A percentile compares a stretch with the other conserved stretches of the same genome.
Conservation (phyloP, 2,329 filamentous ascomycete genomes). For the Didymella exigua region DNA sequence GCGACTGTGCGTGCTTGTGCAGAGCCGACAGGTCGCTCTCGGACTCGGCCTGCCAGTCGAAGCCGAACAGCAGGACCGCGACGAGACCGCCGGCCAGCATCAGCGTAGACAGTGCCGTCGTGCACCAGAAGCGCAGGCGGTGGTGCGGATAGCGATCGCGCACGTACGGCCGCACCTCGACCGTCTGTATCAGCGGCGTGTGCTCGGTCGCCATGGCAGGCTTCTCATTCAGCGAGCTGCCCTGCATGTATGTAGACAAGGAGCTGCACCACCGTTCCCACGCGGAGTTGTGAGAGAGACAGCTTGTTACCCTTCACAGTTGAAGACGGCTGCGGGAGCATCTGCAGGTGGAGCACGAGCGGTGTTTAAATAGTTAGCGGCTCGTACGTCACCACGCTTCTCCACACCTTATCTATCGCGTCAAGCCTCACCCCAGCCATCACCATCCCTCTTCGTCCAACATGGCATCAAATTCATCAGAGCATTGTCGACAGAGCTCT, state of each 20-base stretch:
- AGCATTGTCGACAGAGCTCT: too few species aligned
- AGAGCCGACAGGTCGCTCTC: slow-evolving; percentile 3
- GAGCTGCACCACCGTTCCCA: too few species aligned
- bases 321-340: slow-evolving; percentile 1
- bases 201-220: slow-evolving; percentile 59
- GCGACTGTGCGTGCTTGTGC: slow-evolving; percentile 27
- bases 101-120: slow-evolving; percentile 55
- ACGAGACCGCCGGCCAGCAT: slow-evolving; percentile 48
- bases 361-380: slow-evolving; percentile 6
- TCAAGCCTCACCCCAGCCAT: neutral
- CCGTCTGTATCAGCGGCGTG: slow-evolving; percentile 70
- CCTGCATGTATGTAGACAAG: slow-evolving; percentile 16
- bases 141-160: slow-evolving; percentile 60
- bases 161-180: slow-evolving; percentile 58
- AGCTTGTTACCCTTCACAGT: slow-evolving; percentile 5
- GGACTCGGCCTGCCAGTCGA: slow-evolving; percentile 20
- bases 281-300: neutral
- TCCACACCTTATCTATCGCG: slow-evolving; percentile 4
- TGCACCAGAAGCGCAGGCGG: slow-evolving; percentile 69
- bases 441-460: neutral
- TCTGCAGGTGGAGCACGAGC: too few species aligned
- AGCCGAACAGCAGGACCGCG: slow-evolving; percentile 47
- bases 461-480: neutral
- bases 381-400: slow-evolving; percentile 10
- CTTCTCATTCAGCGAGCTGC: slow-evolving; percentile 35